A percentile compares a stretch with the other conserved stretches of the same genome.
Evolutionary conservation across 768 basidiomycete species (phyloP).

Genomic region (Glaciozyma antarctica): DNA sequence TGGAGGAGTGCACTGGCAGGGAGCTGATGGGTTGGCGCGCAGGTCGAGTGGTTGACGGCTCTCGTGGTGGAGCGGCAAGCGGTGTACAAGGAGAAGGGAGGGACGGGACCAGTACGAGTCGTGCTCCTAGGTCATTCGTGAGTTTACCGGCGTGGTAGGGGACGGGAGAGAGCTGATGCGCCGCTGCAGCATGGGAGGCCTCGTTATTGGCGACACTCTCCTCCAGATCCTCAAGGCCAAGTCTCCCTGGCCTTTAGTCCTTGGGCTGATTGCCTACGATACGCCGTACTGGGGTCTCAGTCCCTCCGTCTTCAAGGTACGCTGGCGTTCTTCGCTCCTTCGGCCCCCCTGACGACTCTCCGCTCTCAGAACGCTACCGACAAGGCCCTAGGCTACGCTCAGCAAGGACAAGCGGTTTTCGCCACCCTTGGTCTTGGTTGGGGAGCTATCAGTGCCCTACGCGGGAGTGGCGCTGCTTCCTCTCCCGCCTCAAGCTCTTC

Average conservation of each 20-base stretch:
- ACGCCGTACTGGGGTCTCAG: conserved; percentile 27
- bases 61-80: conserved; percentile 15
- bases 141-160: background rate
- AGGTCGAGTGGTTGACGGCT: conserved; percentile 13
- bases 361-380: conserved; percentile 9
- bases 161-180: background rate
- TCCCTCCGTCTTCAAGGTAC: conserved; percentile 22
- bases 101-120: conserved; percentile 9
- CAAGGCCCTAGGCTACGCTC: conserved; percentile 21
- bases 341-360: background rate
- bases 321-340: background rate
- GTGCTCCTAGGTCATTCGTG: conserved; percentile 28
- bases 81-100: conserved; percentile 10
- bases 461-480: background rate
- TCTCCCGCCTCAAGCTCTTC: conserved; percentile 17
- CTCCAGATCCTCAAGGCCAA: conserved; percentile 12
- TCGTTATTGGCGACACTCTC: conserved; percentile 27
- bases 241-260: conserved; percentile 13
- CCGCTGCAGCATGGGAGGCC: conserved; percentile 24
- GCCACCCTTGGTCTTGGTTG: conserved; percentile 18
- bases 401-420: conserved; percentile 20
- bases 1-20: background rate
- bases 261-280: conserved; percentile 27
- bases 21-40: conserved; percentile 16
- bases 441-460: conserved; percentile 14